Conservation (phyloP, 768 basidiomycete species). For the Pleurotus citrinopileatus region DNA sequence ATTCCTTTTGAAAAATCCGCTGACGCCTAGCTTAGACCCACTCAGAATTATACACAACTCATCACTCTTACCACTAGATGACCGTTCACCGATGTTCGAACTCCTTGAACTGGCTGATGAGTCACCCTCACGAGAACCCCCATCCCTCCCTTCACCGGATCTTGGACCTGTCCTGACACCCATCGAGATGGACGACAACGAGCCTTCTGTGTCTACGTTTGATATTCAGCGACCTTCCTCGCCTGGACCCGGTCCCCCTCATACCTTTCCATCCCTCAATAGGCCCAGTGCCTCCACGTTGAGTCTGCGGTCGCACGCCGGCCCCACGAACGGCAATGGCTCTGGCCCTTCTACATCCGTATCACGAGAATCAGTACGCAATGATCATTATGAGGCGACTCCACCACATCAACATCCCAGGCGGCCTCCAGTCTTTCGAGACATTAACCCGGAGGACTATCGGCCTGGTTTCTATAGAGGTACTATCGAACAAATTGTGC, state of each 20-base stretch:
- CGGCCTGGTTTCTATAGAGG: constrained; percentile 47
- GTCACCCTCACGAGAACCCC: not conserved
- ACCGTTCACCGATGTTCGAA: not conserved
- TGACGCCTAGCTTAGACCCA: no score
- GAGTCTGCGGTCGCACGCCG: no score
- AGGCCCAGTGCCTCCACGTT: not conserved
- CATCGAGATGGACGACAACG: not conserved
- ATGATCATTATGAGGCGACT: not conserved
- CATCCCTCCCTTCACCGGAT: constrained; percentile 6
- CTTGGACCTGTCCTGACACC: constrained; percentile 7
- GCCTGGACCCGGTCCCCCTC: not conserved
- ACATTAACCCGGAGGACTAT: constrained; percentile 33
- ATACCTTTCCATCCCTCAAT: no score
- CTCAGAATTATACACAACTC: not conserved
- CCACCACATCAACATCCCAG: not conserved
- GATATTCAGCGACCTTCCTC: constrained; percentile 1
- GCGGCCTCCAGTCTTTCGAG: constrained; percentile 12
- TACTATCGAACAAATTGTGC: constrained; percentile 35
- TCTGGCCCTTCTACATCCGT: no score
- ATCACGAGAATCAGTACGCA: no score
- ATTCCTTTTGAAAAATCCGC: no score
- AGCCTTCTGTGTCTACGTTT: constrained; percentile 2
- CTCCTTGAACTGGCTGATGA: not conserved
- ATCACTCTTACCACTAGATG: not conserved
- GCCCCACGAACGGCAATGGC: no score